phyloP scores from a whole-genome alignment of 2,329 filamentous ascomycete species.

The Phyllosticta capitalensis region DNA sequence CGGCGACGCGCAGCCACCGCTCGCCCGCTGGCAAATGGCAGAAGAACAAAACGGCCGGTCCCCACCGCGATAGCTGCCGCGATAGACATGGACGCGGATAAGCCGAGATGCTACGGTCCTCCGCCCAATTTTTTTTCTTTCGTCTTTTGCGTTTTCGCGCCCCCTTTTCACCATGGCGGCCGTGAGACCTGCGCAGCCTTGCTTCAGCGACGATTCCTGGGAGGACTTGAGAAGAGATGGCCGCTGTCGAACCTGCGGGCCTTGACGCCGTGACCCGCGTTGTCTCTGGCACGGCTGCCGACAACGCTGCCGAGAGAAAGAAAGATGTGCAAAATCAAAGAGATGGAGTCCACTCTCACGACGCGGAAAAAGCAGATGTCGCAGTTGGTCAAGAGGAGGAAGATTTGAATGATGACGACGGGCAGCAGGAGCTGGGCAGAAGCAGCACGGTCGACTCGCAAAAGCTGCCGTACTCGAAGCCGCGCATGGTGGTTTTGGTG shows the following conservation, averaged over 20 bases:
- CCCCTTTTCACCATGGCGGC: neutral
- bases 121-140: neutral
- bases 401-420: neutral
- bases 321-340: neutral
- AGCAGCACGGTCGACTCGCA: neutral
- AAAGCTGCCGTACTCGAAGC: conserved; percentile 15
- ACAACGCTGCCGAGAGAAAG: neutral
- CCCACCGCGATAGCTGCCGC: neutral
- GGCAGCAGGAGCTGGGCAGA: neutral
- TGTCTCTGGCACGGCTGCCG: too few species aligned
- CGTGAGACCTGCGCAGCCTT: too few species aligned
- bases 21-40: too few species aligned
- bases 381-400: conserved; percentile 1
- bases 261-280: too few species aligned
- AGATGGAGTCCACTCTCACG: neutral
- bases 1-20: too few species aligned
- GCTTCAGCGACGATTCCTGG: too few species aligned
- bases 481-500: conserved; percentile 20
- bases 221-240: too few species aligned
- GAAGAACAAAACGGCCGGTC: neutral
- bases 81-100: neutral
- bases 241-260: too few species aligned
- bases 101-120: too few species aligned
- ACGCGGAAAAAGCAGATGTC: neutral
- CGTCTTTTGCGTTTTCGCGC: neutral